A percentile compares a stretch with the other conserved stretches of the same genome.
These are phyloP conservation scores for Fusarium stilboides DNA, from an alignment of 2,329 filamentous ascomycete species.

Conservation along the genomic window DNA sequence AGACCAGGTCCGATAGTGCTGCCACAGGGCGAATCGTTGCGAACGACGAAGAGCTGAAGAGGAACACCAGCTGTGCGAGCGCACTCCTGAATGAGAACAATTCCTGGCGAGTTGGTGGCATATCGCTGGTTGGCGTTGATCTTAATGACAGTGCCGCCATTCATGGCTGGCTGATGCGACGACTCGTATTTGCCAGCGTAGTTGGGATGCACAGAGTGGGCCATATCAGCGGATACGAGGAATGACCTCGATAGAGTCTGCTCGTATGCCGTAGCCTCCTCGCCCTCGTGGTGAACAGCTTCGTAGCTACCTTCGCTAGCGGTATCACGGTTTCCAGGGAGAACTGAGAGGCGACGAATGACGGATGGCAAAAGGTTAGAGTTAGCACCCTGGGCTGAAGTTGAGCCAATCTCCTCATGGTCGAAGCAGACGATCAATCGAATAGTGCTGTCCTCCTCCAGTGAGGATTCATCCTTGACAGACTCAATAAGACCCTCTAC, in stretches of 20 bases:
- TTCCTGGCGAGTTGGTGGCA: slow-evolving; percentile 95
- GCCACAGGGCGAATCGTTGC: slow-evolving; percentile 95
- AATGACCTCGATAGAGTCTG: slow-evolving; percentile 93
- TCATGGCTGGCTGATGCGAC: slow-evolving; percentile 93
- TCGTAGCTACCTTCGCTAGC: slow-evolving; percentile 76
- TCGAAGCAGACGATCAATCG: slow-evolving; percentile 96
- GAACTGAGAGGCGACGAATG: slow-evolving; percentile 85
- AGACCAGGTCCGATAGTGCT: slow-evolving; percentile 99
- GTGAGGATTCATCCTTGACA: slow-evolving; percentile 71
- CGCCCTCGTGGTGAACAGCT: slow-evolving; percentile 69
- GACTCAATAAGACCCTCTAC: slow-evolving; percentile 89
- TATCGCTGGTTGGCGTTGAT: slow-evolving; percentile 98
- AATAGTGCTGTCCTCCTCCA: slow-evolving; percentile 85
- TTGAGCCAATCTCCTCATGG: slow-evolving; percentile 96
- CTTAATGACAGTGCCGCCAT: slow-evolving; percentile 97
- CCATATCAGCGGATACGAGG: slow-evolving; percentile 97
- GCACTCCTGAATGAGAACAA: slow-evolving; percentile 91
- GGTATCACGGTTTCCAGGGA: slow-evolving; percentile 76
- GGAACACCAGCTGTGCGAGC: slow-evolving; percentile 83
- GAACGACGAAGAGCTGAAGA: slow-evolving; percentile 94
- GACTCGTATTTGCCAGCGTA: slow-evolving; percentile 92
- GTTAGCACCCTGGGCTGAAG: slow-evolving; percentile 92
- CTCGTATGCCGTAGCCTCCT: slow-evolving; percentile 87
- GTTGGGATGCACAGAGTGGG: slow-evolving; percentile 95
- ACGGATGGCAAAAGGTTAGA: slow-evolving; percentile 92